These are phyloP conservation scores for Aurantiochytrium sp. DNA, from an alignment of 108 stramenopile genomes.

Conservation along the genomic window DNA sequence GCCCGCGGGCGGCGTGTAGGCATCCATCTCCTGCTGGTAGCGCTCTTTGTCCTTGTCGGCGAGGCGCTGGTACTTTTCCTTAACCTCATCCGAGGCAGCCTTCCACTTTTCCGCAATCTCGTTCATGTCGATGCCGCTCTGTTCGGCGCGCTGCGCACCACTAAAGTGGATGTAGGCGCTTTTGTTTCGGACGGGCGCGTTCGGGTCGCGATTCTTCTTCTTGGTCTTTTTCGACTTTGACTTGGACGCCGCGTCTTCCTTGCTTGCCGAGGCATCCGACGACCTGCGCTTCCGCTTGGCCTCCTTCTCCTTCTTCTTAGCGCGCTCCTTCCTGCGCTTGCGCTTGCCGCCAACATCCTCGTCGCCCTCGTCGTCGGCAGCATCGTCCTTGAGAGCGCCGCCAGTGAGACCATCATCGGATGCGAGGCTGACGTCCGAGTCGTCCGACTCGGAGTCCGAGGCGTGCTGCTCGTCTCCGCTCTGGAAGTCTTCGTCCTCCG, in stretches of 20 bases:
- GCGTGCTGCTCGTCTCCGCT: slow-evolving; percentile 4
- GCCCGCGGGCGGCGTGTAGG: slow-evolving; percentile 30
- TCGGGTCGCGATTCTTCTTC: slow-evolving; percentile 22
- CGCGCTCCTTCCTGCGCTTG: background rate
- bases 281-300: background rate
- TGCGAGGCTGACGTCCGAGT: background rate
- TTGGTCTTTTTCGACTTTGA: background rate
- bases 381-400: background rate
- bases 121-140: background rate
- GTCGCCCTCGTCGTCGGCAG: background rate
- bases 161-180: slow-evolving; percentile 13
- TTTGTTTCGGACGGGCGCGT: background rate
- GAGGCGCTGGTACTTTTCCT: slow-evolving; percentile 61
- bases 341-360: background rate
- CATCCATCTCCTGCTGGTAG: slow-evolving; percentile 68
- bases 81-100: slow-evolving; percentile 45
- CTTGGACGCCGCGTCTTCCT: background rate
- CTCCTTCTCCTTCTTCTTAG: background rate
- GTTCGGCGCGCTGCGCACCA: slow-evolving; percentile 9
- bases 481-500: background rate
- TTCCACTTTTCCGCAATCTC: slow-evolving; percentile 66
- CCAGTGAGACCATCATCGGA: background rate
- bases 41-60: slow-evolving; percentile 66
- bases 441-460: background rate
- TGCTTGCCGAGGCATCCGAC: background rate